phyloP scores from a whole-genome alignment of 2,329 filamentous ascomycete species.

The Albophoma yamanashiensis region DNA sequence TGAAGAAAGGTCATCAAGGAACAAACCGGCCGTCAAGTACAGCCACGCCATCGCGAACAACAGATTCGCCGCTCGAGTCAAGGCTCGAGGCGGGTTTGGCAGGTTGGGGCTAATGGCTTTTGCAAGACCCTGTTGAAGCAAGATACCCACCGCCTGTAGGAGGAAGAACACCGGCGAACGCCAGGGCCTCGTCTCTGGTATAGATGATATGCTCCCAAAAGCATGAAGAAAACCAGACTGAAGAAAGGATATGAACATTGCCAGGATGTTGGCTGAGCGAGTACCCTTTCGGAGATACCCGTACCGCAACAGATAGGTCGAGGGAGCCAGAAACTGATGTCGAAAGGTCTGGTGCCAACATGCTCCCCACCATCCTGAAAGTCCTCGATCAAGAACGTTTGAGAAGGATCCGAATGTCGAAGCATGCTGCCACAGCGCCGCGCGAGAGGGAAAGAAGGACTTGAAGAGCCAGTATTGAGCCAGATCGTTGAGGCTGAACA shows the following conservation, averaged over 20 bases:
- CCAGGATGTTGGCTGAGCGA: constrained; percentile 10
- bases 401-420: constrained; percentile 43
- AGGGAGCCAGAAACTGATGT: constrained; percentile 54
- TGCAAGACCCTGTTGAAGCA: constrained; percentile 40
- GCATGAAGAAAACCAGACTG: constrained; percentile 62
- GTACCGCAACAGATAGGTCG: constrained; percentile 30
- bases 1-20: constrained; percentile 68
- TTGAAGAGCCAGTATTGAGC: constrained; percentile 38
- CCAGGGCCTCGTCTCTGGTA: constrained; percentile 41
- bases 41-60: constrained; percentile 57
- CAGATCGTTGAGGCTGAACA: constrained; percentile 51
- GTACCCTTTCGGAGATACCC: constrained; percentile 27
- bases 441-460: constrained; percentile 38
- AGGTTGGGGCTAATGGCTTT: constrained; percentile 20
- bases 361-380: constrained; percentile 72
- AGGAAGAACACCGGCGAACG: constrained; percentile 59
- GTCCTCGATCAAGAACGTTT: constrained; percentile 54
- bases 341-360: constrained; percentile 94
- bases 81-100: constrained; percentile 27
- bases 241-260: constrained; percentile 38
- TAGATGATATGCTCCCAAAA: constrained; percentile 55
- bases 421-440: constrained; percentile 41
- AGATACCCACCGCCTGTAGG: constrained; percentile 55
- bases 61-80: constrained; percentile 47
- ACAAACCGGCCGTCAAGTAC: constrained; percentile 48